Base-by-base conservation (phyloP, 148 eudicot genomes). In the Amaranthus hypochondriacus region DNA sequence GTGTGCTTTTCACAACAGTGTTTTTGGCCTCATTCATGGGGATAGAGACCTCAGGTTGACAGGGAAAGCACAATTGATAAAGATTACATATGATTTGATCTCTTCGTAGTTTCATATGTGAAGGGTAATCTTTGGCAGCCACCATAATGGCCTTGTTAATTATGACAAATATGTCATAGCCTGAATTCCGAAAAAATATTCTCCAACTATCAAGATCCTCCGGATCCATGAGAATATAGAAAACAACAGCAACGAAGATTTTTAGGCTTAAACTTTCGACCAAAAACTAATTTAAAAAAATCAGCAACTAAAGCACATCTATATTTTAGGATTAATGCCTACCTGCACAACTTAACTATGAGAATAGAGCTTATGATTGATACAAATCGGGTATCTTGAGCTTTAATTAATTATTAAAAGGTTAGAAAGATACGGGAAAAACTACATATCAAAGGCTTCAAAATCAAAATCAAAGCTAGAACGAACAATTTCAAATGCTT, bases 131-230 rank as follows among this genome's bases (percentile, higher is more conserved):
- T 73, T 73, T 52, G 6, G 68, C 75, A 21, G 75, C 75, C 50
- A 73, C 59, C 56, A 73, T 62, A 28, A 62, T 73, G 49, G 59
- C 75, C 14, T 62, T 73, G 6, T 61, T 42, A 50, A 73, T 62
- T 11, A 73, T 13, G 50, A 28, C 68, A 73, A 72, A 73, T 42
- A 61, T 21, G 7, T 15, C 13, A 50, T 18, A 43, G 39, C 59
- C 51, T 50, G 48, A 18, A 50, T 21, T 39, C 13, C 48, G 49
- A 73, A 73, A 73, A 18, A 49, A 60, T 12, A 49, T 52, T 73
- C 75, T 73, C 75, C 75, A 73, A 52, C 56, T 61, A 9, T 61
- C 75, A 73, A 72, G 75, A 12, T 60, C 68, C 12, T 53, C 59
- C 13, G 68, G 62, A 49, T 51, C 59, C 15, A n/a, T 62, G 39